Evolutionary conservation across 441 rosid genomes (phyloP).

Genomic region (Gossypium lobatum): DNA sequence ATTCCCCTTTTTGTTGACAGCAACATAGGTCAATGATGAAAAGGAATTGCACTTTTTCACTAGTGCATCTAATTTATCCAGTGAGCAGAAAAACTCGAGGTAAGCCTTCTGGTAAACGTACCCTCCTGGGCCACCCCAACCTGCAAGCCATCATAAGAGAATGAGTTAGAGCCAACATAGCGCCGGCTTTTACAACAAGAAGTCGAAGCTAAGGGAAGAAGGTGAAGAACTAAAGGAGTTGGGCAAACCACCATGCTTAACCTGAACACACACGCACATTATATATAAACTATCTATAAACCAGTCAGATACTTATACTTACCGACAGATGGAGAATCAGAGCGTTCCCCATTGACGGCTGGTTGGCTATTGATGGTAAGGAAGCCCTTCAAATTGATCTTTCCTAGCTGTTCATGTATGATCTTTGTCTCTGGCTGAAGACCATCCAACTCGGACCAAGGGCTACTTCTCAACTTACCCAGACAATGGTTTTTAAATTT

Average conservation of each 20-base stretch:
- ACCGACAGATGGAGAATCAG: slow-evolving; percentile 80
- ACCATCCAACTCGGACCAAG: slow-evolving; percentile 93
- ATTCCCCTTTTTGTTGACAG: slow-evolving; percentile 57
- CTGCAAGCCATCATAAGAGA: slow-evolving; percentile 31
- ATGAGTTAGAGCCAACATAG: background rate
- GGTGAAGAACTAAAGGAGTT: no score
- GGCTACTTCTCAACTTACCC: slow-evolving; percentile 77
- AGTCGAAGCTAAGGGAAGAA: no score
- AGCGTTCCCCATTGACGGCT: slow-evolving; percentile 74
- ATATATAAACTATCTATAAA: no score
- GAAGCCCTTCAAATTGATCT: slow-evolving; percentile 80
- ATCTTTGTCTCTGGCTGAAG: slow-evolving; percentile 91
- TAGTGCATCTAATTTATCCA: slow-evolving; percentile 51
- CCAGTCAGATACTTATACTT: slow-evolving; percentile 20
- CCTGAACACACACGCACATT: no score
- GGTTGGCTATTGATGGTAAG: slow-evolving; percentile 98
- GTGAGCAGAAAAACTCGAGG: slow-evolving; percentile 88
- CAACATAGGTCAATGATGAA: slow-evolving; percentile 58
- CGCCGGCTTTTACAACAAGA: background rate
- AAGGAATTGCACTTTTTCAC: slow-evolving; percentile 63
- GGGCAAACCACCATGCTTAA: no score
- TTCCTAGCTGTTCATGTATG: slow-evolving; percentile 74
- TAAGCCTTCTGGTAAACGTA: slow-evolving; percentile 93
- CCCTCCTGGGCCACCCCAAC: slow-evolving; percentile 98
- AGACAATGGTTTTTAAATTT: slow-evolving; percentile 74